phyloP scores from a whole-genome alignment of 306 rosid genomes.

The Albizia julibrissin region DNA sequence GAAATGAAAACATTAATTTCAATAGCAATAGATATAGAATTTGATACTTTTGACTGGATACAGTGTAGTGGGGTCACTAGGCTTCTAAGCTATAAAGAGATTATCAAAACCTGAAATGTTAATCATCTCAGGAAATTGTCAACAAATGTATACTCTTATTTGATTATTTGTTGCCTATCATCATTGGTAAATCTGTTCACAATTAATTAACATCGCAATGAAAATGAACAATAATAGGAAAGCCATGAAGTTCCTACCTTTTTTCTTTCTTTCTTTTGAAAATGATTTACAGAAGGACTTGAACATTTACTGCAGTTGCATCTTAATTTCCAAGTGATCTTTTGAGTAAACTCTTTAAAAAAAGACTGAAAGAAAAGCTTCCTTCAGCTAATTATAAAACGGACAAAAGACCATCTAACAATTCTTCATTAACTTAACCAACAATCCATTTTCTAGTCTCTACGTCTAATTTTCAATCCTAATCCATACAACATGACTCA shows the following conservation, averaged over 20 bases:
- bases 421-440: not conserved
- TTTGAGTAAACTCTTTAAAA: not conserved
- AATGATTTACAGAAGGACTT: not conserved
- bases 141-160: not conserved
- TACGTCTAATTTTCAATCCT: not conserved
- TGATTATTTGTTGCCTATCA: not conserved
- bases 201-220: not conserved
- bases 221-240: not conserved
- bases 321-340: not conserved
- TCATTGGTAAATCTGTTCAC: not conserved
- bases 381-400: not conserved
- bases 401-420: not conserved
- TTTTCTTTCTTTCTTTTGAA: not conserved
- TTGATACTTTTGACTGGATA: not conserved
- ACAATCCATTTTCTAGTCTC: not conserved
- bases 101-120: not conserved
- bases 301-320: not conserved
- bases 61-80: not conserved
- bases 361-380: not conserved
- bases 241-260: not conserved
- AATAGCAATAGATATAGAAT: not conserved
- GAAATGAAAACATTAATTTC: not conserved
- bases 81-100: not conserved
- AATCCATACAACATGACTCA: not conserved
- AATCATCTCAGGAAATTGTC: conserved; percentile 5